phyloP scores from a whole-genome alignment of 2,329 filamentous ascomycete genomes.

The Trichoderma simmonsii region DNA sequence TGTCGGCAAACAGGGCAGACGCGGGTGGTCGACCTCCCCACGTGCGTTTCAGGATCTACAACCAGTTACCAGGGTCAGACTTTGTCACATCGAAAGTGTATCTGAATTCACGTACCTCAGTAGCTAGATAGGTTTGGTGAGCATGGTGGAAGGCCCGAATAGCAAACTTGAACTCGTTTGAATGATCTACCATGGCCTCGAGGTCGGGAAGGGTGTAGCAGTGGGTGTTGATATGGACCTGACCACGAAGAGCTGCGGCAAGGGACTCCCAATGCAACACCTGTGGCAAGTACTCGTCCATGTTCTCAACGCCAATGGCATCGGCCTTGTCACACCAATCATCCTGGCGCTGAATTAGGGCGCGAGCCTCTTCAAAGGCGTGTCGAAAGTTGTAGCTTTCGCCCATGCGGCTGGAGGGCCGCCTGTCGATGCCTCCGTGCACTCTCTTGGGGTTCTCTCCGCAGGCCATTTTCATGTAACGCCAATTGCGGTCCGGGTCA shows the following conservation, averaged over 20 bases:
- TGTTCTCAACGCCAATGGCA: conserved; percentile 45
- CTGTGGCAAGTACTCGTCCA: conserved; percentile 58
- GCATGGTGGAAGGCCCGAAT: conserved; percentile 68
- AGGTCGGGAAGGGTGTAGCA: conserved; percentile 69
- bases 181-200: conserved; percentile 67
- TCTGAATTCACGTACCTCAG: conserved; percentile 46
- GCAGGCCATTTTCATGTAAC: conserved; percentile 76
- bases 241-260: conserved; percentile 60
- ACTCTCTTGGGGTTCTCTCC: conserved; percentile 66
- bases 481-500: conserved; percentile 61
- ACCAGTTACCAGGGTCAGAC: neutral
- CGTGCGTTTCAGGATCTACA: conserved; percentile 52
- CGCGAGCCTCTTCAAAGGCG: conserved; percentile 61
- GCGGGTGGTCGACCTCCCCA: conserved; percentile 54
- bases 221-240: conserved; percentile 68
- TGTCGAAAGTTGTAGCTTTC: conserved; percentile 69
- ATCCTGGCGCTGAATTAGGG: conserved; percentile 57
- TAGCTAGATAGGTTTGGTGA: conserved; percentile 63
- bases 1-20: conserved; percentile 66
- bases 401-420: conserved; percentile 60
- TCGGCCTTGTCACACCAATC: conserved; percentile 64
- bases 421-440: conserved; percentile 54
- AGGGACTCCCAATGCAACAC: conserved; percentile 63
- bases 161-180: conserved; percentile 67
- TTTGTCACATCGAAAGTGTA: neutral